phyloP scores from a whole-genome alignment of 2,329 filamentous ascomycete species.

The Trichoderma endophyticum region DNA sequence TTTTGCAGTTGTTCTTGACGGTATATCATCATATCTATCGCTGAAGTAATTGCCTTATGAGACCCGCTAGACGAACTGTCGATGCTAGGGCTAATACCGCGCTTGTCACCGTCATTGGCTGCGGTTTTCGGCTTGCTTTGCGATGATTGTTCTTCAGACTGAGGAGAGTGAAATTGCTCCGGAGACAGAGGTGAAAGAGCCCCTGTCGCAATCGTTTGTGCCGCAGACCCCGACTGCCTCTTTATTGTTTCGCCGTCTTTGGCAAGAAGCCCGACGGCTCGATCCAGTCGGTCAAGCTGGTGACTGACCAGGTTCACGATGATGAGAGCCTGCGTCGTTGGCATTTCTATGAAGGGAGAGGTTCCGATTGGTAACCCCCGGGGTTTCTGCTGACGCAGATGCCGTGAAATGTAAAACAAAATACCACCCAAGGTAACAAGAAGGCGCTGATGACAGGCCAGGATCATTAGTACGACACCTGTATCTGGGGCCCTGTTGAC shows the following conservation, averaged over 20 bases:
- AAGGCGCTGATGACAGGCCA: not conserved
- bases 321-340: not conserved
- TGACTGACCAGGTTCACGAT: not conserved
- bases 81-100: not conserved
- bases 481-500: not conserved
- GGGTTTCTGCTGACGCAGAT: not conserved
- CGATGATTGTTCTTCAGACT: not conserved
- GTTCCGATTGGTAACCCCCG: not conserved
- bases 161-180: not conserved
- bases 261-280: not conserved
- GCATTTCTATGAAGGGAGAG: not conserved
- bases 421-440: not conserved
- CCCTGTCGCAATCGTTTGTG: not conserved
- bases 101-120: not conserved
- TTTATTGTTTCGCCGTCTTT: not conserved
- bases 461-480: not conserved
- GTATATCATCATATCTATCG: not conserved
- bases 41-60: not conserved
- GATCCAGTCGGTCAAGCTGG: not conserved
- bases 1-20: not conserved
- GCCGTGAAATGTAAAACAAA: not conserved
- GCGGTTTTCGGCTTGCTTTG: not conserved
- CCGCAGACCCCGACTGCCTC: not conserved
- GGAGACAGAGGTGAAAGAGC: not conserved
- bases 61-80: not conserved